A percentile compares a stretch with the other conserved stretches of the same genome.
phyloP scores from a whole-genome alignment of 73 alveolate genomes.

The Paramecium sexaurelia region DNA sequence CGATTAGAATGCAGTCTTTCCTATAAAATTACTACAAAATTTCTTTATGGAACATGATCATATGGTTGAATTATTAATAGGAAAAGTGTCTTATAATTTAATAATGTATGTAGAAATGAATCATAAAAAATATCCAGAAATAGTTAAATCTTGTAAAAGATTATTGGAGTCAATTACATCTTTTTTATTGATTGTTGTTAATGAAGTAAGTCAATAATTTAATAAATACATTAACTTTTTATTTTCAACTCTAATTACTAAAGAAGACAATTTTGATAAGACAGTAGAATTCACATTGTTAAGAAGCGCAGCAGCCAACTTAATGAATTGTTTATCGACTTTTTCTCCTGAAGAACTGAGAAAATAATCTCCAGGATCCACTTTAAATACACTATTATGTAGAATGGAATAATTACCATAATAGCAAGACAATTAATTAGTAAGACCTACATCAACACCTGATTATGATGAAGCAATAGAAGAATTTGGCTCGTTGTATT shows the following conservation, averaged over 20 bases:
- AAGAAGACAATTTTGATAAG: constrained; percentile 32
- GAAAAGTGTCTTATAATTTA: constrained; percentile 28
- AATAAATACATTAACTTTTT: not conserved
- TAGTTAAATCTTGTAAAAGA: constrained; percentile 31
- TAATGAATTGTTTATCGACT: not conserved
- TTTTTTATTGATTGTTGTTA: not conserved
- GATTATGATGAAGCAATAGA: constrained; percentile 33
- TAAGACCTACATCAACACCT: not conserved
- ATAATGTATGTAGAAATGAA: constrained; percentile 50
- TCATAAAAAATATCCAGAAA: constrained; percentile 20
- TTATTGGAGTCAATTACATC: constrained; percentile 54
- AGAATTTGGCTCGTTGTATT: not conserved
- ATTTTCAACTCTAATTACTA: not conserved
- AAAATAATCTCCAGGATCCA: constrained; percentile 24
- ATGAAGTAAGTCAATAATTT: not conserved
- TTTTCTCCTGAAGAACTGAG: not conserved
- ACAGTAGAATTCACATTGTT: constrained; percentile 35
- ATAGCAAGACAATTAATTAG: not conserved
- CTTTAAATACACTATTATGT: not conserved
- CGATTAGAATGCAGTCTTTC: constrained; percentile 55
- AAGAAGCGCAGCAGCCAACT: constrained; percentile 13
- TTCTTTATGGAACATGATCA: constrained; percentile 71
- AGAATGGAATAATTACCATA: constrained; percentile 37
- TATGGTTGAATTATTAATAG: constrained; percentile 55
- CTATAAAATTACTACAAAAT: constrained; percentile 50